These are phyloP conservation scores for Colletotrichum abscissum DNA, from an alignment of 2,329 filamentous ascomycete genomes.

Conservation along the genomic window DNA sequence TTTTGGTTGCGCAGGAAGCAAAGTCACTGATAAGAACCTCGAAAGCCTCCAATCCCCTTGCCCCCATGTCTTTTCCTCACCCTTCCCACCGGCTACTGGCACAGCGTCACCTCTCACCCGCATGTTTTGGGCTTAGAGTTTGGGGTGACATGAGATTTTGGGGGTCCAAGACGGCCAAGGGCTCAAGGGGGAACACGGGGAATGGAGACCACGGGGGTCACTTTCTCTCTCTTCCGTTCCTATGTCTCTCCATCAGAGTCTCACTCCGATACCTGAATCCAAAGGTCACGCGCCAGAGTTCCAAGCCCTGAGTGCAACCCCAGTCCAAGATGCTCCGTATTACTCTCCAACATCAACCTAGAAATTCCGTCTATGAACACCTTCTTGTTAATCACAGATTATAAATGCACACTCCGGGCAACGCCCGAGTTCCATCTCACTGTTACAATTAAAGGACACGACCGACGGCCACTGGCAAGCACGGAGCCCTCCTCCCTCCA, in stretches of 20 bases:
- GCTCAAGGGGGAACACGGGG: background rate
- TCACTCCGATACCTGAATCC: background rate
- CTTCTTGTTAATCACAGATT: background rate
- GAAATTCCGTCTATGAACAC: background rate
- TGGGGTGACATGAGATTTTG: conserved; percentile 29
- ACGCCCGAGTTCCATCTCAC: background rate
- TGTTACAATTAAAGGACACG: background rate
- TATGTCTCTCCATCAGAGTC: background rate
- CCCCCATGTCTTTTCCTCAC: background rate
- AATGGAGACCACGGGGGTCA: background rate
- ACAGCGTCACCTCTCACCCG: conserved; percentile 4
- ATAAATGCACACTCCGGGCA: background rate
- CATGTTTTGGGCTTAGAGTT: conserved; percentile 27
- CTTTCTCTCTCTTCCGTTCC: background rate
- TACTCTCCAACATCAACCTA: background rate
- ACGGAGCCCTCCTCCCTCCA: background rate
- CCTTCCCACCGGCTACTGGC: background rate
- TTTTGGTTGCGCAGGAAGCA: background rate
- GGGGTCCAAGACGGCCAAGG: conserved; percentile 17
- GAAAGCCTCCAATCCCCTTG: conserved; percentile 2
- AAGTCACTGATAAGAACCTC: conserved; percentile 29
- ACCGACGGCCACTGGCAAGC: background rate
- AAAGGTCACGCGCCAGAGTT: background rate
- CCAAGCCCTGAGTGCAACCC: background rate
- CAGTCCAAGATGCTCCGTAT: background rate